Percentiles rank a stretch among this genome's conserved stretches.
These are phyloP conservation scores for Porcisia deanei DNA, from an alignment of 208 protist genomes.

Conservation along the genomic window DNA sequence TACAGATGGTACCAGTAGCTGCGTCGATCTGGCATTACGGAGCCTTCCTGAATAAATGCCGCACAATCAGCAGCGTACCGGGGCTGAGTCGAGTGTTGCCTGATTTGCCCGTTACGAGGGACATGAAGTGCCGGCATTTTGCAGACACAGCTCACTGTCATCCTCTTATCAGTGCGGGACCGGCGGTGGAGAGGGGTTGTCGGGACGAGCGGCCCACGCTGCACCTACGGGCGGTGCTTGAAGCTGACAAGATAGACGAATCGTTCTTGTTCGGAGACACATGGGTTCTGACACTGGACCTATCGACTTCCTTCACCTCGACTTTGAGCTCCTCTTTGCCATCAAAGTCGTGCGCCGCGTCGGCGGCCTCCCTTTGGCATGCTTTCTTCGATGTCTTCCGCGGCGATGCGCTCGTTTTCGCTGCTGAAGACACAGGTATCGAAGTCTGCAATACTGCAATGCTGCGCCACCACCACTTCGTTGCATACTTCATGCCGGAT, in stretches of 20 bases:
- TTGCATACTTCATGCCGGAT: constrained; percentile 45
- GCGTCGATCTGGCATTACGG: constrained; percentile 19
- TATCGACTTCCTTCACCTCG: constrained; percentile 5
- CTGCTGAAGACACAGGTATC: constrained; percentile 34
- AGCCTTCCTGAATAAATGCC: background rate
- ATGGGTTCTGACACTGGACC: constrained; percentile 41
- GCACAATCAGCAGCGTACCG: constrained; percentile 4
- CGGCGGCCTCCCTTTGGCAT: background rate
- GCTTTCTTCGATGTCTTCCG: constrained; percentile 19
- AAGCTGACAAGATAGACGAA: constrained; percentile 43
- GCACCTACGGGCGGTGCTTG: constrained; percentile 32
- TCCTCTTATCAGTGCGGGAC: background rate
- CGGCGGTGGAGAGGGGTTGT: background rate
- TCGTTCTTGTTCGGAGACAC: constrained; percentile 51
- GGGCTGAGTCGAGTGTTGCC: background rate
- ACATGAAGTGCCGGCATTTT: background rate
- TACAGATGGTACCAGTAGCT: constrained; percentile 13
- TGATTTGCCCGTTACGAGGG: background rate
- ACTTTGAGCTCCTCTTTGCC: constrained; percentile 3
- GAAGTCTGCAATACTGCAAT: constrained; percentile 31
- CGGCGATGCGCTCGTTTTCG: constrained; percentile 45
- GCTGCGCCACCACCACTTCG: constrained; percentile 31
- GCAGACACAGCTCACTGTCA: no score
- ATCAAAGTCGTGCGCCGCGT: background rate
- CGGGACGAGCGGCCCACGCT: background rate